phyloP scores from a whole-genome alignment of 2,329 filamentous ascomycete genomes.

The Epicoccum nigrum region DNA sequence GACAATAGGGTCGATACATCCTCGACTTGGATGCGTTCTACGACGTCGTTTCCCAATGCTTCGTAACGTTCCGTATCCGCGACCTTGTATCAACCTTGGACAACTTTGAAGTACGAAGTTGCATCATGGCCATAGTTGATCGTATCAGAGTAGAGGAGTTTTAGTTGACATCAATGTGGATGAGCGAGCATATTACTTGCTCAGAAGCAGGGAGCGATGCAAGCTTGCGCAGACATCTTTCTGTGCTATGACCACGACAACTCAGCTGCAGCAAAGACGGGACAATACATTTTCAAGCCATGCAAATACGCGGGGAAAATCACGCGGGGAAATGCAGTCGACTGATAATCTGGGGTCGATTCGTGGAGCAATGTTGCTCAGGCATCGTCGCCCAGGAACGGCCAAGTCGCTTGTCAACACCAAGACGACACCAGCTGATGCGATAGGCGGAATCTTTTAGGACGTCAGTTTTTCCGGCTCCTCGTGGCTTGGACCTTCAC shows the following conservation, averaged over 20 bases:
- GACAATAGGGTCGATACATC: too few species aligned
- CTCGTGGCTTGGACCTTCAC: constrained; percentile 15
- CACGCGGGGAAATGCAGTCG: constrained; percentile 2
- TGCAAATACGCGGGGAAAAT: constrained; percentile 9
- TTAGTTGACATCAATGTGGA: too few species aligned
- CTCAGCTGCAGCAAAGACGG: constrained; percentile 4
- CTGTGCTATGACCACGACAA: not conserved
- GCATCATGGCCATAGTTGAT: too few species aligned
- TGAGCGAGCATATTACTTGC: not conserved
- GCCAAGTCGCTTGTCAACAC: constrained; percentile 17
- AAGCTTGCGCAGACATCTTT: not conserved
- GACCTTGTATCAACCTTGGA: too few species aligned
- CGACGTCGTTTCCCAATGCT: too few species aligned
- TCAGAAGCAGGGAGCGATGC: not conserved
- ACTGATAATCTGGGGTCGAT: constrained; percentile 15
- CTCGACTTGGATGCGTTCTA: too few species aligned
- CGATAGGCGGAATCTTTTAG: constrained; percentile 14
- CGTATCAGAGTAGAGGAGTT: too few species aligned
- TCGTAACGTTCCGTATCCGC: too few species aligned
- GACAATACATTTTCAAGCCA: not conserved
- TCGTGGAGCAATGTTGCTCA: constrained; percentile 19
- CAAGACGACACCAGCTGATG: constrained; percentile 9
- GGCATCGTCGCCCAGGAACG: constrained; percentile 11
- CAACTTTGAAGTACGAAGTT: too few species aligned
- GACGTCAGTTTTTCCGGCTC: constrained; percentile 15